Percentiles rank a stretch among this genome's conserved stretches.
Evolutionary conservation across 2,329 filamentous ascomycete species (phyloP).

Genomic region (Clonostachys rhizophaga): DNA sequence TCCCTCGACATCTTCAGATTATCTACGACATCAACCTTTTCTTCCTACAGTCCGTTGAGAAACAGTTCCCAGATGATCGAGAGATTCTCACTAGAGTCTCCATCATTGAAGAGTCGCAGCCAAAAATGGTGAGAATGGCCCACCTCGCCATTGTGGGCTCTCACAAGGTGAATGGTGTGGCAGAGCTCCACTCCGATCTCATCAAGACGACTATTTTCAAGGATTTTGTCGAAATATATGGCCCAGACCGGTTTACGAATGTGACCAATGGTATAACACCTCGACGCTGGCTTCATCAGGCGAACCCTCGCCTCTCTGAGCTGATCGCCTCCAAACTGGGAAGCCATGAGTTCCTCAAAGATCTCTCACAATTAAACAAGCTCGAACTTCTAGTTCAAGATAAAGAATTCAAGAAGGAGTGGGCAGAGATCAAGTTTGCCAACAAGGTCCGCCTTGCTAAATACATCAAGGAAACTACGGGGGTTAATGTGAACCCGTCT

Average conservation of each 20-base stretch:
- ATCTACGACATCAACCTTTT: slow-evolving; percentile 97
- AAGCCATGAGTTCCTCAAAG: slow-evolving; percentile 80
- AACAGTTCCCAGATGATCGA: slow-evolving; percentile 81
- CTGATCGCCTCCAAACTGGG: slow-evolving; percentile 89
- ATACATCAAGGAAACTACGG: slow-evolving; percentile 80
- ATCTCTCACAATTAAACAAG: slow-evolving; percentile 80
- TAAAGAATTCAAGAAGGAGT: slow-evolving; percentile 86
- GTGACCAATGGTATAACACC: slow-evolving; percentile 98
- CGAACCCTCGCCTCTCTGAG: slow-evolving; percentile 87
- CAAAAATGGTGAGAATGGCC: slow-evolving; percentile 98
- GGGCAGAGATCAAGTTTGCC: slow-evolving; percentile 92
- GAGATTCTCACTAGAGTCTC: slow-evolving; percentile 86
- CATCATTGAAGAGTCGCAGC: slow-evolving; percentile 93
- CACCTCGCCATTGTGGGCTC: slow-evolving; percentile 92
- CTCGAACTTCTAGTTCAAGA: slow-evolving; percentile 82
- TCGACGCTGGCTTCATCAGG: slow-evolving; percentile 93
- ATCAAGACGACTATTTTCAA: slow-evolving; percentile 99
- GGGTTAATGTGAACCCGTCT: slow-evolving; percentile 78
- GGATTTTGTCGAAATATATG: slow-evolving; percentile 94
- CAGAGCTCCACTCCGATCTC: slow-evolving; percentile 93
- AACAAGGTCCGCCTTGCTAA: slow-evolving; percentile 93
- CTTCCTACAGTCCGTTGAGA: slow-evolving; percentile 90
- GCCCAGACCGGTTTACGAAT: slow-evolving; percentile 96
- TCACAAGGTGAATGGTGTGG: slow-evolving; percentile 98
- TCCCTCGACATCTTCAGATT: slow-evolving; percentile 92